These are phyloP conservation scores for Cryptosporidium canis DNA, from an alignment of 169 alveolate species.

Conservation along the genomic window DNA sequence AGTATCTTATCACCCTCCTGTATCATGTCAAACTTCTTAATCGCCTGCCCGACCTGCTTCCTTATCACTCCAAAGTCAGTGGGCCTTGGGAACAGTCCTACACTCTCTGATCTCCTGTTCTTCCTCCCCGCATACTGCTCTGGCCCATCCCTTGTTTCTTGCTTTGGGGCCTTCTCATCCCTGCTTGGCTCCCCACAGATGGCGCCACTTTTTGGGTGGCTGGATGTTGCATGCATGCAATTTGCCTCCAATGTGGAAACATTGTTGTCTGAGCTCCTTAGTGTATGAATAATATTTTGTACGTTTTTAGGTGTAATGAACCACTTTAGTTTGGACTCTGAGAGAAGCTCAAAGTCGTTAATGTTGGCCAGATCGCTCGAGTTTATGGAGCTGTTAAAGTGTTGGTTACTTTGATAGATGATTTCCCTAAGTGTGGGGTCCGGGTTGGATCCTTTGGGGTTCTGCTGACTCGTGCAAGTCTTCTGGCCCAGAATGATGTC, in stretches of 20 bases:
- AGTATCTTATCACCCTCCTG: conserved; percentile 89
- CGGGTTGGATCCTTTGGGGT: not conserved
- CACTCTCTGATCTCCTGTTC: not conserved
- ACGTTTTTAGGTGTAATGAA: conserved; percentile 43
- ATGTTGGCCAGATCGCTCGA: conserved; percentile 3
- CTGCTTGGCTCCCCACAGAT: not conserved
- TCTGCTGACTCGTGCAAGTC: too few species aligned
- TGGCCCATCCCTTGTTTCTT: not conserved
- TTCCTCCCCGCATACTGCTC: not conserved
- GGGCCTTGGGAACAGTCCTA: conserved; percentile 28
- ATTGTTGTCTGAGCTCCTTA: not conserved
- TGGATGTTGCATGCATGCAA: not conserved
- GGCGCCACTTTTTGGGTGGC: not conserved
- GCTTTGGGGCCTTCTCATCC: not conserved
- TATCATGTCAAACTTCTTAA: conserved; percentile 90
- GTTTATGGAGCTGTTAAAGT: conserved; percentile 6
- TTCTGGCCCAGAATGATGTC: not conserved
- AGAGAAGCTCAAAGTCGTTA: conserved; percentile 45
- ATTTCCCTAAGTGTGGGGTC: not conserved
- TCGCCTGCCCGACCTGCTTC: conserved; percentile 87
- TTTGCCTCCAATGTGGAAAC: not conserved
- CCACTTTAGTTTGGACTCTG: conserved; percentile 48
- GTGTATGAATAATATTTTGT: not conserved
- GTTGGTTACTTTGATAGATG: conserved; percentile 25
- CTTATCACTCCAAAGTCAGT: conserved; percentile 74